phyloP scores from a whole-genome alignment of 2,329 filamentous ascomycete species.

The Phialophora verrucosa region DNA sequence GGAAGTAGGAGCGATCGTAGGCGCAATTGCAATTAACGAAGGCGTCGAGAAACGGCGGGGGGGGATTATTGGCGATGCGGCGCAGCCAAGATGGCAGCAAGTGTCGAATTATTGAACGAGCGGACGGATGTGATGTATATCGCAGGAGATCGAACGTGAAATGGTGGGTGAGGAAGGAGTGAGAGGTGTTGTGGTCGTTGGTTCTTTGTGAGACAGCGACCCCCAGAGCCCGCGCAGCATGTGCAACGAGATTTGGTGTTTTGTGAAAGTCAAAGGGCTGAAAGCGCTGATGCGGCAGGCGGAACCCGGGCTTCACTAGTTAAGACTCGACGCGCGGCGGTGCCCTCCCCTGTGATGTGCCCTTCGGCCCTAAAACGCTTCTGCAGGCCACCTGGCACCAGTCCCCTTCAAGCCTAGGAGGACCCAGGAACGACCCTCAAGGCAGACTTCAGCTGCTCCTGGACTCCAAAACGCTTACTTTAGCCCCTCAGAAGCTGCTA shows the following conservation, averaged over 20 bases:
- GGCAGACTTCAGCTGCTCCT: conserved; percentile 2
- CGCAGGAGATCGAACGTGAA: background rate
- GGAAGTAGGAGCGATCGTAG: background rate
- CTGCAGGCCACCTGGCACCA: conserved; percentile 2
- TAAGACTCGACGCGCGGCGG: conserved; percentile 24
- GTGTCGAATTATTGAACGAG: conserved; percentile 12
- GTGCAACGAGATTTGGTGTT: conserved; percentile 14
- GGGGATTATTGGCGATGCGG: conserved; percentile 3
- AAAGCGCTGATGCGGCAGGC: conserved; percentile 4
- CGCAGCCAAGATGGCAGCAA: background rate
- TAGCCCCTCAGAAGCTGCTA: conserved; percentile 2
- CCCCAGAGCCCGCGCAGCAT: conserved; percentile 1
- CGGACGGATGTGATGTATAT: conserved; percentile 10
- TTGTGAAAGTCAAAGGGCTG: conserved; percentile 10
- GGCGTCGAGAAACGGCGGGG: background rate
- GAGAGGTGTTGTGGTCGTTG: conserved; percentile 5
- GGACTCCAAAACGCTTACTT: background rate
- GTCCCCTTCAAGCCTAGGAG: background rate
- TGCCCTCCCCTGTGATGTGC: conserved; percentile 14
- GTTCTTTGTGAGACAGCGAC: conserved; percentile 4
- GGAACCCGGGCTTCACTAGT: background rate
- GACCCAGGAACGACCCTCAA: background rate
- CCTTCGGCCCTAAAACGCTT: conserved; percentile 2
- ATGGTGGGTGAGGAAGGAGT: background rate
- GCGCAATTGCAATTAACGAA: conserved; percentile 14